Evolutionary conservation across 768 basidiomycete genomes (phyloP), one percentile per base, ranked within the genome.

Genomic region (Leucogyrophana mollusca): DNA sequence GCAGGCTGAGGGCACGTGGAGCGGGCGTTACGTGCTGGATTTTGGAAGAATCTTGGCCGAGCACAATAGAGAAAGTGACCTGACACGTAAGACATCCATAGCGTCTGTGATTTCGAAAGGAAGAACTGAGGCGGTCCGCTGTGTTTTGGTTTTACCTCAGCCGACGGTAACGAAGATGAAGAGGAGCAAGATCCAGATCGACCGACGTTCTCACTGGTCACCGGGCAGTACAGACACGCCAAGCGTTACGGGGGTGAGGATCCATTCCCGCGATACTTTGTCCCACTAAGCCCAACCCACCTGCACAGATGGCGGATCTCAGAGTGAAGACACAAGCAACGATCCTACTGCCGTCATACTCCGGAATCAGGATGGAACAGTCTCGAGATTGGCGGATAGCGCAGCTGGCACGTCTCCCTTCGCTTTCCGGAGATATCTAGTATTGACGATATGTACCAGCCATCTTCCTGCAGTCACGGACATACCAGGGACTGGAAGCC

Each of bases 161-260:
- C 39, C 16, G 51, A 20, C 1, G 17, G 46, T 18, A 17, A 21
- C 18, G 35, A 32, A 35, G 43, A 56, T 9, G 66, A 59, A 10
- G 64, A 69, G 13, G 77, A 73, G 1, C 71, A 65, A 17, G 88
- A 91, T 56, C 64, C 69, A 4, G 90, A 92, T 50, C 74, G 72
- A 45, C 94, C 94, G 0, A 74, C 82, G 11, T 97, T 95, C 64
- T 96, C 94, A 0, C 76, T 94, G 2, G 68, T 88, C 2, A 93
- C 88, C 0, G 95, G 95, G 10, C 87, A 77, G 49, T 95, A 94
- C 59, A 74, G 93, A 18, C 83, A 90, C 22, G 76, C 82, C 13
- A 87, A 83, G 59, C 79, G 78, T 9, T 93, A 84, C 52, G 80
- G 80, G 17, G 72, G 67, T 59, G 55, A 55, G 57, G n/a, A 5